Conservation (phyloP, 805 yeast genomes). For the Wickerhamomyces alni region DNA sequence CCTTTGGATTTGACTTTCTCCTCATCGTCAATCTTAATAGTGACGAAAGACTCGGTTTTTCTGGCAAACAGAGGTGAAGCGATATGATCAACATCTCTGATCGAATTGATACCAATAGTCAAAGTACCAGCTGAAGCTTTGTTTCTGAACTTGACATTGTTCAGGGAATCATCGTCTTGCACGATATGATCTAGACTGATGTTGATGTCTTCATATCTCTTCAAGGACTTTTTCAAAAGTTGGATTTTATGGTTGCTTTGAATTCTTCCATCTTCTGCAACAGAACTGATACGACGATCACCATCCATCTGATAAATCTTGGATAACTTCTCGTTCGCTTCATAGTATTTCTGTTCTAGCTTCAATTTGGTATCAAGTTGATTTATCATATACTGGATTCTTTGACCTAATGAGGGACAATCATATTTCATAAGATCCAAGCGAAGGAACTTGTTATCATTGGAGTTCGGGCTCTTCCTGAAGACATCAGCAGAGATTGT, state of each 20-base stretch:
- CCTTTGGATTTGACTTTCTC: conserved; percentile 71
- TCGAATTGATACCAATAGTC: conserved; percentile 63
- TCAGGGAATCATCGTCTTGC: conserved; percentile 58
- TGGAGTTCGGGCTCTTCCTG: conserved; percentile 23
- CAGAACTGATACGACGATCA: conserved; percentile 76
- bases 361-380: conserved; percentile 90
- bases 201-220: conserved; percentile 85
- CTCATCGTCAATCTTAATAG: conserved; percentile 84
- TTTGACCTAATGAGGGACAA: conserved; percentile 90
- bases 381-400: conserved; percentile 92
- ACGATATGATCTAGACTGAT: conserved; percentile 58
- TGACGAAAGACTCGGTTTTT: conserved; percentile 72
- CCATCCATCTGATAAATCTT: conserved; percentile 87
- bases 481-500: conserved; percentile 1
- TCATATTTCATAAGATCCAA: conserved; percentile 86
- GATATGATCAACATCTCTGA: conserved; percentile 89
- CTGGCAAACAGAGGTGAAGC: conserved; percentile 75
- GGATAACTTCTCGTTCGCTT: conserved; percentile 85
- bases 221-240: conserved; percentile 74
- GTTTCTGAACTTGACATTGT: conserved; percentile 69
- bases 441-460: conserved; percentile 44
- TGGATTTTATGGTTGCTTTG: conserved; percentile 86
- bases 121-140: conserved; percentile 81
- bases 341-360: conserved; percentile 89
- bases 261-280: conserved; percentile 80